Conservation (phyloP, 2,329 filamentous ascomycete species). For the Thelonectria rubi region DNA sequence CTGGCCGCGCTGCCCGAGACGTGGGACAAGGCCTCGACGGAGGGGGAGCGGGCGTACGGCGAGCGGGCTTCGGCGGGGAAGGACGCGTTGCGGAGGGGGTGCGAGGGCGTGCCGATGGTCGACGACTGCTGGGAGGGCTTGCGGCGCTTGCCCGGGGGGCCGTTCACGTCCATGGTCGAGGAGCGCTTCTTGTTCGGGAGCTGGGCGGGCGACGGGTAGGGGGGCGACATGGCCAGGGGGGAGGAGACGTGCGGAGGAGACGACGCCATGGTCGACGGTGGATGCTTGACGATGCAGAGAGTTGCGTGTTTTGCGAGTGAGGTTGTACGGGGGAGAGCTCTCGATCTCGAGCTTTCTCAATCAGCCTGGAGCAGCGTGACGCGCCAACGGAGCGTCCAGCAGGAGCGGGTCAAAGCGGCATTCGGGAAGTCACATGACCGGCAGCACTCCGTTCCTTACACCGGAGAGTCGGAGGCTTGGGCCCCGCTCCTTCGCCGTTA, state of each 20-base stretch:
- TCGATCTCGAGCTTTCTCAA: background rate
- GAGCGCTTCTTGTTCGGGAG: conserved; percentile 67
- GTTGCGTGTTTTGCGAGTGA: background rate
- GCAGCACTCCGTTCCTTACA: background rate
- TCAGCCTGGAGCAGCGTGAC: background rate
- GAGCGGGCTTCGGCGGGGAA: conserved; percentile 74
- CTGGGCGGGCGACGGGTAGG: conserved; percentile 61
- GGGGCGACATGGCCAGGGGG: conserved; percentile 64
- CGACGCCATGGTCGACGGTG: conserved; percentile 59
- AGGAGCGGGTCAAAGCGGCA: background rate
- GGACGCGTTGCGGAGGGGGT: conserved; percentile 82
- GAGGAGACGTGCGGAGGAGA: conserved; percentile 64
- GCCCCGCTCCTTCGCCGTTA: conserved; percentile 14
- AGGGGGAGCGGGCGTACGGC: conserved; percentile 70
- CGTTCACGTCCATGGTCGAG: conserved; percentile 62
- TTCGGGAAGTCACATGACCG: conserved; percentile 12
- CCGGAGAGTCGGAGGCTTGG: background rate
- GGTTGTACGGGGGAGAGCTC: too few relatives aligned
- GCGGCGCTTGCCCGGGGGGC: conserved; percentile 69
- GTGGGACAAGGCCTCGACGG: conserved; percentile 67
- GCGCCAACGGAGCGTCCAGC: background rate
- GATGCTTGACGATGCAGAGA: background rate
- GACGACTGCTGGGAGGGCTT: conserved; percentile 68
- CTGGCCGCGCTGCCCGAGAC: conserved; percentile 70
- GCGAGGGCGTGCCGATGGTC: conserved; percentile 60